A percentile compares a stretch with the other conserved stretches of the same genome.
Conservation (phyloP, 2,329 filamentous ascomycete species). For the Emericellopsis atlantica region DNA sequence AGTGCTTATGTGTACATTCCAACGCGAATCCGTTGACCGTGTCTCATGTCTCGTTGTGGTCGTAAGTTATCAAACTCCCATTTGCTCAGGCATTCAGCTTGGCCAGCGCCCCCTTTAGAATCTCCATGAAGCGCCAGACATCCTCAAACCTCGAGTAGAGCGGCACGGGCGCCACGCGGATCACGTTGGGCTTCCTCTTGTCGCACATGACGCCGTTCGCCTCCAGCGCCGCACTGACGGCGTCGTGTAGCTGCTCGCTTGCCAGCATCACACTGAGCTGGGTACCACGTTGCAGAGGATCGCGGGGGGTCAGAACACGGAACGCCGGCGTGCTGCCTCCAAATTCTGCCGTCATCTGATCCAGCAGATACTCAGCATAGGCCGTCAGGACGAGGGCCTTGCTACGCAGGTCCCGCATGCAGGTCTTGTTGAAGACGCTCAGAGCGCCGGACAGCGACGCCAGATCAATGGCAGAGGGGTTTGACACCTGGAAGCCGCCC, state of each 20-base stretch:
- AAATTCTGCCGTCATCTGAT: conserved; percentile 23
- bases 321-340: conserved; percentile 26
- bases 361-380: conserved; percentile 61
- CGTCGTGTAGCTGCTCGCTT: conserved; percentile 55
- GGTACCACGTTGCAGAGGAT: conserved; percentile 57
- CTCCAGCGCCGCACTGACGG: conserved; percentile 50
- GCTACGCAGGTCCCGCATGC: conserved; percentile 53
- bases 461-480: conserved; percentile 67
- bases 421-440: conserved; percentile 60
- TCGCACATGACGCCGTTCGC: conserved; percentile 64
- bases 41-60: no score
- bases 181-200: conserved; percentile 74
- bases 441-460: conserved; percentile 63
- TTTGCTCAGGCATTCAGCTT: no score
- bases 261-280: conserved; percentile 63
- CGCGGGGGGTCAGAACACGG: conserved; percentile 55
- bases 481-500: conserved; percentile 73
- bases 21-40: no score
- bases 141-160: conserved; percentile 75
- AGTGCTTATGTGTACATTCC: no score
- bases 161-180: conserved; percentile 72
- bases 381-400: conserved; percentile 64
- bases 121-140: conserved; percentile 39
- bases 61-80: no score
- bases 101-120: conserved; percentile 19